Conservation (phyloP, 2,329 filamentous ascomycete species). For the Nothophaeocryptopus gaeumannii region DNA sequence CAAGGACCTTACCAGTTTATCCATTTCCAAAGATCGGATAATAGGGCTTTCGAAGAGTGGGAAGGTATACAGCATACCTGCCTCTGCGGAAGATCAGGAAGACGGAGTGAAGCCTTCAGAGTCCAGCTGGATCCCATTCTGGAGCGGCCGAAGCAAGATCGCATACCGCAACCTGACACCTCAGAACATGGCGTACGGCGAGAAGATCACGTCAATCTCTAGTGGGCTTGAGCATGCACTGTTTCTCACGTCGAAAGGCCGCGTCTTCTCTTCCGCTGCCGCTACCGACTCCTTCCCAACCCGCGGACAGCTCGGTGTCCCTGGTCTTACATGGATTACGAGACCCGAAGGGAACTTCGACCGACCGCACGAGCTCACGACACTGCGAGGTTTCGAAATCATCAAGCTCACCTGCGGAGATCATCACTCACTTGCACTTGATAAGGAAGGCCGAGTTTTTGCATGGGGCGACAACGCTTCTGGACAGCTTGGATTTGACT, state of each 20-base stretch:
- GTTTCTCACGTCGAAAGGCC: constrained; percentile 77
- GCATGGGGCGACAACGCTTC: constrained; percentile 86
- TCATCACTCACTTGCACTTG: constrained; percentile 76
- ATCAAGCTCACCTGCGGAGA: constrained; percentile 78
- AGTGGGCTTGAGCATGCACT: constrained; percentile 83
- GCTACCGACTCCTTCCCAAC: constrained; percentile 74
- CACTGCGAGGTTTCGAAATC: constrained; percentile 68
- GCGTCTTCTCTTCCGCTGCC: constrained; percentile 84
- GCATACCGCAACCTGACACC: constrained; percentile 74
- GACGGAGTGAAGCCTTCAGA: constrained; percentile 63
- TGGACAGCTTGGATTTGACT: constrained; percentile 86
- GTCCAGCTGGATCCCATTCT: constrained; percentile 71
- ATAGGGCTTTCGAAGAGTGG: constrained; percentile 74
- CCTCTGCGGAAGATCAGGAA: constrained; percentile 68
- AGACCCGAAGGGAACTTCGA: constrained; percentile 77
- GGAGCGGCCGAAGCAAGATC: constrained; percentile 57
- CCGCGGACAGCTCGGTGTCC: constrained; percentile 82
- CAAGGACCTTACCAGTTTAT: constrained; percentile 74
- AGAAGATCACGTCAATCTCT: constrained; percentile 70
- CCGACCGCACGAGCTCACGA: constrained; percentile 73
- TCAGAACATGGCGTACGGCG: constrained; percentile 60
- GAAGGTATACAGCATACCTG: constrained; percentile 79
- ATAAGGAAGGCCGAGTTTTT: constrained; percentile 74
- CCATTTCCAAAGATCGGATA: constrained; percentile 77
- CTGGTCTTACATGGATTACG: constrained; percentile 75